A percentile compares a stretch with the other conserved stretches of the same genome.
Evolutionary conservation across 805 yeast species (phyloP).

Genomic region (Ogataea minuta): DNA sequence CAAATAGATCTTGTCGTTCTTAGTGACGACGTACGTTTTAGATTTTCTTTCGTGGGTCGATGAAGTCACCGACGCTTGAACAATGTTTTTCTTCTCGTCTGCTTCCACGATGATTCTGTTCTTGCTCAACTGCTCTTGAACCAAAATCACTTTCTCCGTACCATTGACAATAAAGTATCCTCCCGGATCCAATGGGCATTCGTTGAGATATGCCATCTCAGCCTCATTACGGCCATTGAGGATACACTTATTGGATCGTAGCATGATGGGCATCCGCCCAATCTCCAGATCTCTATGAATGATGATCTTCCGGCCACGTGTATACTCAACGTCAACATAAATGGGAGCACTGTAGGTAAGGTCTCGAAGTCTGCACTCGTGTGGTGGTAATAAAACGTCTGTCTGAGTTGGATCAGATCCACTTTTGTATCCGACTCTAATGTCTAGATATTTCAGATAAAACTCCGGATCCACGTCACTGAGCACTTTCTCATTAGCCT

Average conservation of each 20-base stretch:
- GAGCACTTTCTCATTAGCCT: slow-evolving; percentile 84
- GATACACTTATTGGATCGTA: slow-evolving; percentile 88
- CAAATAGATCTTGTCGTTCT: slow-evolving; percentile 81
- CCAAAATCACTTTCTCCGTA: slow-evolving; percentile 94
- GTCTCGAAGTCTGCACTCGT: slow-evolving; percentile 92
- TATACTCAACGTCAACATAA: slow-evolving; percentile 94
- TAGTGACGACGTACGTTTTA: slow-evolving; percentile 92
- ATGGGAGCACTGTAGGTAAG: slow-evolving; percentile 94
- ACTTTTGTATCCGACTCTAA: slow-evolving; percentile 83
- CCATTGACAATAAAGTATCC: slow-evolving; percentile 98
- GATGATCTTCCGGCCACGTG: slow-evolving; percentile 90
- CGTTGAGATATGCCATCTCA: slow-evolving; percentile 85
- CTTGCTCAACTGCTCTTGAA: slow-evolving; percentile 94
- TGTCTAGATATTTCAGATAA: slow-evolving; percentile 87
- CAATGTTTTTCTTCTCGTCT: slow-evolving; percentile 89
- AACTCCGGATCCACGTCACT: slow-evolving; percentile 98
- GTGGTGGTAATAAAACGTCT: slow-evolving; percentile 78
- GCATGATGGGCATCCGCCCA: slow-evolving; percentile 99
- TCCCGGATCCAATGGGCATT: slow-evolving; percentile 98
- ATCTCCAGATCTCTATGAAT: slow-evolving; percentile 88
- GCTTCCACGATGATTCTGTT: slow-evolving; percentile 98
- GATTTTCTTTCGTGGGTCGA: slow-evolving; percentile 98
- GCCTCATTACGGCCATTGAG: slow-evolving; percentile 72
- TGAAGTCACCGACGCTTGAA: slow-evolving; percentile 96
- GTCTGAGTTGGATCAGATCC: slow-evolving; percentile 43